Evolutionary conservation across 441 rosid genomes (phyloP).

Genomic region (Gossypium armourianum): DNA sequence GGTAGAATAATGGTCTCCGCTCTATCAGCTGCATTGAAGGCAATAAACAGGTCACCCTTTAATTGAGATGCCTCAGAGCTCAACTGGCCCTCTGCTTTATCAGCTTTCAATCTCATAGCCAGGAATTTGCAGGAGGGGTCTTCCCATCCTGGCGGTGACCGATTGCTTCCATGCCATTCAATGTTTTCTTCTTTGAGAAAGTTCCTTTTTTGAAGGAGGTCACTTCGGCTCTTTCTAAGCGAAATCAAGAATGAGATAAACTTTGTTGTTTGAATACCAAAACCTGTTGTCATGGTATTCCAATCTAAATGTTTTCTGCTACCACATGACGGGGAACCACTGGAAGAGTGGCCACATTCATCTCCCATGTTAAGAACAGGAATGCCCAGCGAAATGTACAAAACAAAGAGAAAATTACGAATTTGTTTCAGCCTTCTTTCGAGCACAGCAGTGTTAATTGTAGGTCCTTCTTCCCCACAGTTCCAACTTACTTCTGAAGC

Average conservation of each 20-base stretch:
- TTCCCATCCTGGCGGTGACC: slow-evolving; percentile 64
- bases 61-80: slow-evolving; percentile 24
- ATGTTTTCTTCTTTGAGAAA: slow-evolving; percentile 62
- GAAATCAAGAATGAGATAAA: slow-evolving; percentile 65
- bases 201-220: slow-evolving; percentile 49
- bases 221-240: slow-evolving; percentile 49
- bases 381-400: slow-evolving; percentile 63
- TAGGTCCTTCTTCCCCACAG: slow-evolving; percentile 86
- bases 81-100: slow-evolving; percentile 24
- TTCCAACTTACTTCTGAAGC: slow-evolving; percentile 77
- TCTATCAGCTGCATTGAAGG: slow-evolving; percentile 47
- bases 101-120: slow-evolving; percentile 55
- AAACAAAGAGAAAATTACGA: slow-evolving; percentile 63
- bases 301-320: slow-evolving; percentile 56
- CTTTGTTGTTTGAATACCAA: slow-evolving; percentile 50
- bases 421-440: slow-evolving; percentile 73
- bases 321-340: slow-evolving; percentile 47
- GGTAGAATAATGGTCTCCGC: slow-evolving; percentile 46
- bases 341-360: slow-evolving; percentile 71
- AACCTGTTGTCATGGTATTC: slow-evolving; percentile 49
- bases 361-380: slow-evolving; percentile 93
- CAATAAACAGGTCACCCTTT: slow-evolving; percentile 50
- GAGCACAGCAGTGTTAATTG: slow-evolving; percentile 49
- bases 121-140: slow-evolving; percentile 56
- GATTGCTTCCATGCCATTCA: slow-evolving; percentile 60